Base-by-base conservation (phyloP, 2,329 filamentous ascomycete genomes). In the Emericellopsis atlantica region DNA sequence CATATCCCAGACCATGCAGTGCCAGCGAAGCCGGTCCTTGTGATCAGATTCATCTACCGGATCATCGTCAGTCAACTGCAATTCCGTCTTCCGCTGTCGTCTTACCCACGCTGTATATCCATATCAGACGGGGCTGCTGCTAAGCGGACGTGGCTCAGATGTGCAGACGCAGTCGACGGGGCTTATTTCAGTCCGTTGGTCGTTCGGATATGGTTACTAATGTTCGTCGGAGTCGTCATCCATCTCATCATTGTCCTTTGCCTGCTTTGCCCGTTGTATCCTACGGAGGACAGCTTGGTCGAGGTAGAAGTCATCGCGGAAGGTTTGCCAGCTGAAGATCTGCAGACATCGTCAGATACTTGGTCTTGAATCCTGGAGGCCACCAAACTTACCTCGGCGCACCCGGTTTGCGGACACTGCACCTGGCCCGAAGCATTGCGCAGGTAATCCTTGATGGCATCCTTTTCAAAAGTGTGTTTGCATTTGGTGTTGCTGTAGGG, bases 391-490 rank as follows among this genome's bases (percentile, higher is more conserved):
- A 77, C 74, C 62, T 72, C 62, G 38, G 65, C 62, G 54, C 83
- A 88, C 1, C 82, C 81, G 3, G 71, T 61, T 43, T 78, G 70
- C 0, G 82, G 82, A 54, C 83, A 88, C 40, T 71, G 64, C 1
- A 73, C 33, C n/a, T 33, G 64, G 39, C 55, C 42, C 48, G 60
- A 40, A 39, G 51, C 44, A 48, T 51, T 41, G 67, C 67, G 54
- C 66, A 79, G 35, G 45, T 64, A 65, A n/a, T 76, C 70, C 21
- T 74, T 43, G 32, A 89, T 79, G 1, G 76, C 74, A 2, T 55
- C 52, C 55, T 75, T 80, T 53, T 89, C 81, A 53, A 85, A 89
- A 0, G 73, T 79, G 55, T 89, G 84, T 42, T 74, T 77, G 63
- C 84, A 89, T 47, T 74, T 73, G 12, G 54, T 62, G 49, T 75